Base-by-base conservation (phyloP, 2,329 filamentous ascomycete genomes). In the Pseudogymnoascus sp. region DNA sequence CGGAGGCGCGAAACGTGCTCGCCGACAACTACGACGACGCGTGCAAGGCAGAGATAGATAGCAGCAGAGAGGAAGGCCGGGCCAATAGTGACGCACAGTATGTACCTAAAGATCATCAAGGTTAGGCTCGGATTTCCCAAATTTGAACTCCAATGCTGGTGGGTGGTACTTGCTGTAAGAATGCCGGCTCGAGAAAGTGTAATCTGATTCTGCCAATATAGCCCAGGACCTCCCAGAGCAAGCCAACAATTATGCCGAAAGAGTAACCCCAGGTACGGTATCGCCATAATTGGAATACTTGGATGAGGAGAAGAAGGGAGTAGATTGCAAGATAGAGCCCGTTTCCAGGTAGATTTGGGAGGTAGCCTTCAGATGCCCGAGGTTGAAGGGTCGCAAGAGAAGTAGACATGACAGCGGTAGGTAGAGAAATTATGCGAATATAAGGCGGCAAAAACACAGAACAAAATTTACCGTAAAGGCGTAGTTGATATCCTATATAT, bases 221-320 rank as follows among this genome's bases (percentile, higher is more conserved):
- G 8, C 84, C 84, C 1, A 82, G 71, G 23, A 84, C 72, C 70
- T 87, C 84, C 38, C 76, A 75, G 41, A 79, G 33, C 19, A 81
- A 74, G 6, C 85, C 84, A 0, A 81, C 71, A 1, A 75, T 62
- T 73, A 87, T 79, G 60, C 78, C 77, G 11, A 78, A 65, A 63
- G 75, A 74, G 73, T 82, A 85, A 2, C 81, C 82, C 80, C 81
- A 85, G 66, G 82, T 82, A 64, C 76, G 77, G 69, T 79, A 80
- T 62, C 73, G 75, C 61, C 81, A 69, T 9, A 82, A 81, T 7
- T 82, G 71, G 1, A 71, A 73, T 22, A 82, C 42, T 60, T 85
- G 82, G 28, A 76, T 68, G 5, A 83, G 12, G 3, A 81, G 74
- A 60, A 78, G 74, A 2, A 83, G 30, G 16, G 72, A 80, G 68